These are phyloP conservation scores for Inga oerstediana DNA, from an alignment of 306 rosid genomes.

Conservation along the genomic window DNA sequence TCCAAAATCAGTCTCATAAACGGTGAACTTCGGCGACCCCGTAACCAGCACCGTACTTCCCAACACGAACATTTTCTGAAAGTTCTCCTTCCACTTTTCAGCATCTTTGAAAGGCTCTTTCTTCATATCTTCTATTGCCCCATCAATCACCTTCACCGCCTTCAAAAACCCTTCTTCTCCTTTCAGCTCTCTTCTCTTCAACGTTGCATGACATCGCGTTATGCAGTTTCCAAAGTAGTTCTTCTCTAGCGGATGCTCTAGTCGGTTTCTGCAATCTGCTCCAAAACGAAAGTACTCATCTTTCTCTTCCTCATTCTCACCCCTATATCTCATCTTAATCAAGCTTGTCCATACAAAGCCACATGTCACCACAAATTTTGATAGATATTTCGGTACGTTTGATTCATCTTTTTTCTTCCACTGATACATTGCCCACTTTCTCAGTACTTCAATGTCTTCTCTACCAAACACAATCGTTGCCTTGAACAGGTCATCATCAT, in stretches of 20 bases:
- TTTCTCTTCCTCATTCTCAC: not conserved
- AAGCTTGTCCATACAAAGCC: constrained; percentile 37
- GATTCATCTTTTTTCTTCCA: not conserved
- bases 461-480: constrained; percentile 33
- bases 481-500: constrained; percentile 4
- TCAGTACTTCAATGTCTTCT: constrained; percentile 28
- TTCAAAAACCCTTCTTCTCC: constrained; percentile 38
- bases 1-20: constrained; percentile 49
- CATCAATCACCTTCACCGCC: constrained; percentile 33
- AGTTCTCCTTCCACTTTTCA: not conserved
- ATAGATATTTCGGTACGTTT: constrained; percentile 6
- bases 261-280: constrained; percentile 43
- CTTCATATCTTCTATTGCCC: constrained; percentile 7
- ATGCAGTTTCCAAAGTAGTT: constrained; percentile 50
- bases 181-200: constrained; percentile 34
- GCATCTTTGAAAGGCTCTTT: constrained; percentile 3
- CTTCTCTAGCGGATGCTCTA: constrained; percentile 26
- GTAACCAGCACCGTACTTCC: not conserved
- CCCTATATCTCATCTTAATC: constrained; percentile 24
- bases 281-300: constrained; percentile 13
- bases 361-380: constrained; percentile 40
- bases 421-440: constrained; percentile 10
- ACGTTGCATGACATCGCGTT: constrained; percentile 28
- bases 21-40: constrained; percentile 41
- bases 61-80: not conserved